Percentiles rank a stretch among this genome's conserved stretches.
These are phyloP conservation scores for Penicillium soppii DNA, from an alignment of 495 filamentous ascomycete genomes.

Conservation along the genomic window DNA sequence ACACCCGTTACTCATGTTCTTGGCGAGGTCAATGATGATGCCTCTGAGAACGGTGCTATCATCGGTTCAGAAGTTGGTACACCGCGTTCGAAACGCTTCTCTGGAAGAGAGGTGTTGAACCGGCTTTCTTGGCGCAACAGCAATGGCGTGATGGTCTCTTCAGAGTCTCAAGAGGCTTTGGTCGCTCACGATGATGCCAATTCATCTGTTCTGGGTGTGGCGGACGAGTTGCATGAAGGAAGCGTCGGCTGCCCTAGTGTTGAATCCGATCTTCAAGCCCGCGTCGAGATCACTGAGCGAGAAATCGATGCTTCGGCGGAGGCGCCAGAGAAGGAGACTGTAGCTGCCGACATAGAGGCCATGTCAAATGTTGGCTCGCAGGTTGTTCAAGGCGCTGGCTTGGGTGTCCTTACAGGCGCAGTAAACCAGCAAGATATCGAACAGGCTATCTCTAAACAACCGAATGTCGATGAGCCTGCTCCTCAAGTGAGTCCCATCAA, in stretches of 20 bases:
- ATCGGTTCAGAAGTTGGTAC: constrained; percentile 35
- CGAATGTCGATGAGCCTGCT: neutral
- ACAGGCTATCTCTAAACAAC: neutral
- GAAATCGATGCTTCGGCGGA: neutral
- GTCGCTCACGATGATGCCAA: constrained; percentile 20
- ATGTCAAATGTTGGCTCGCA: neutral
- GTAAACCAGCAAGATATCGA: neutral
- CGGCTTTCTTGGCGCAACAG: constrained; percentile 18
- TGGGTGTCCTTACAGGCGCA: neutral
- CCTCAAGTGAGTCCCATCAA: neutral
- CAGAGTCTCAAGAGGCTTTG: constrained; percentile 26
- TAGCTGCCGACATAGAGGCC: neutral
- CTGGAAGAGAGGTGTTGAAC: constrained; percentile 19
- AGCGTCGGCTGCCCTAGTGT: constrained; percentile 22
- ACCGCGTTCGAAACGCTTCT: constrained; percentile 31
- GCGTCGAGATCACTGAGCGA: neutral
- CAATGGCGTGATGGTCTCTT: constrained; percentile 6
- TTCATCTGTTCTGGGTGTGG: constrained; percentile 26
- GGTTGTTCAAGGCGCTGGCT: neutral
- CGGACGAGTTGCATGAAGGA: constrained; percentile 24
- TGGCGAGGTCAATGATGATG: constrained; percentile 21
- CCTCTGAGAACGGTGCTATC: constrained; percentile 38
- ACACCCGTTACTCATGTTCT: constrained; percentile 8
- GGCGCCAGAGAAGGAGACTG: neutral
- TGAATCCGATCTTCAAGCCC: constrained; percentile 2